Evolutionary conservation across 75 land plant species (phyloP).

Genomic region (Sequoia sempervirens): DNA sequence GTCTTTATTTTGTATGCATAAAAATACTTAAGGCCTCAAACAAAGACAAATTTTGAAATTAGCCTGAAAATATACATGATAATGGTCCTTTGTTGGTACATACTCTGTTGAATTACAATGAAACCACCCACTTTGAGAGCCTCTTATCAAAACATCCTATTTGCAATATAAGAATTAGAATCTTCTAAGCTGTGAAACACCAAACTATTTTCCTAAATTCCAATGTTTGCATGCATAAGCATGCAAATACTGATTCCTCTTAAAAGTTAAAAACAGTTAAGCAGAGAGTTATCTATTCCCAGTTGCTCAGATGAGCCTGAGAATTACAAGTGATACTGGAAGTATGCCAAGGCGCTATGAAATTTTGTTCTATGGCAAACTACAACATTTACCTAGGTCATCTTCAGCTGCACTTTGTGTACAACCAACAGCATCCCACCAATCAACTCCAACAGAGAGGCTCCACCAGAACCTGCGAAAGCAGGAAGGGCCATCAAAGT

Average conservation of each 20-base stretch:
- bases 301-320: neutral
- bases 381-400: slow-evolving; percentile 57
- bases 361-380: neutral
- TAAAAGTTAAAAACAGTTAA: neutral
- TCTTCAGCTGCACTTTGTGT: slow-evolving; percentile 97
- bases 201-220: neutral
- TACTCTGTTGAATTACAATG: neutral
- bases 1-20: neutral
- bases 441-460: slow-evolving; percentile 85
- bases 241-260: neutral
- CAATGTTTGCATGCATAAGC: neutral
- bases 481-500: neutral
- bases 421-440: slow-evolving; percentile 99
- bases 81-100: neutral
- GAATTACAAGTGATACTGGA: neutral
- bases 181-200: neutral
- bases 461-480: slow-evolving; percentile 96
- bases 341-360: neutral
- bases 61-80: too few relatives aligned
- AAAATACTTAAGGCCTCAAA: neutral
- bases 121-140: neutral
- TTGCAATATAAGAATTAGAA: neutral
- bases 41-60: neutral
- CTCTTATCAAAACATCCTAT: neutral
- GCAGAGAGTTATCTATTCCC: neutral